Percentiles rank a stretch among this genome's conserved stretches.
Conservation (phyloP, 225 moss, liverwort and hornwort species). For the Marchantia polymorpha region DNA sequence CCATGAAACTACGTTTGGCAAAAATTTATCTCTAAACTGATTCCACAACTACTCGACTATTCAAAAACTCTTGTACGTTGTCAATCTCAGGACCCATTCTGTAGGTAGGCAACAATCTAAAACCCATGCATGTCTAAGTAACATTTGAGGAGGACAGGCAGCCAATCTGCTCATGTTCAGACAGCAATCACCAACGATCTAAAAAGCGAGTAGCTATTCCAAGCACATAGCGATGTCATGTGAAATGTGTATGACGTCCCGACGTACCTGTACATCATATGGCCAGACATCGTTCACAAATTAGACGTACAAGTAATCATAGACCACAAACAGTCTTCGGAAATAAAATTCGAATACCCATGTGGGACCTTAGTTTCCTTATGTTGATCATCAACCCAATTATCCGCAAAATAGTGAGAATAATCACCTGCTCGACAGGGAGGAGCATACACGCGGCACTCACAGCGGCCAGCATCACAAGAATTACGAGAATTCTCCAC, state of each 20-base stretch:
- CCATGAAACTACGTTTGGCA: no score
- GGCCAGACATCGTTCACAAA: neutral
- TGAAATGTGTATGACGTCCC: neutral
- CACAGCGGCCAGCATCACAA: conserved; percentile 30
- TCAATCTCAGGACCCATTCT: neutral
- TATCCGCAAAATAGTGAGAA: neutral
- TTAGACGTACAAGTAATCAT: neutral
- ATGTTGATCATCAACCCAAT: neutral
- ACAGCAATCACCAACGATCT: neutral
- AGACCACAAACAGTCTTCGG: neutral
- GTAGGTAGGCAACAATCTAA: neutral
- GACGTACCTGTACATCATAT: neutral
- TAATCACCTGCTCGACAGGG: conserved; percentile 34
- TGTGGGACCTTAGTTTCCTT: neutral
- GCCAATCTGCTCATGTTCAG: neutral
- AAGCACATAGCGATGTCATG: neutral
- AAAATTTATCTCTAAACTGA: no score
- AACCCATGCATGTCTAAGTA: neutral
- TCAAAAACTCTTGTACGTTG: neutral
- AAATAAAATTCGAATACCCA: no score
- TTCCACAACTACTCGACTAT: neutral
- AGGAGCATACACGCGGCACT: conserved; percentile 31
- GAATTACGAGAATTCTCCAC: conserved; percentile 20
- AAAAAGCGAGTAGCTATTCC: neutral
- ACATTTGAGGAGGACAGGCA: neutral